Evolutionary conservation across 2,329 filamentous ascomycete genomes (phyloP).

Genomic region (Trichoderma sp.): DNA sequence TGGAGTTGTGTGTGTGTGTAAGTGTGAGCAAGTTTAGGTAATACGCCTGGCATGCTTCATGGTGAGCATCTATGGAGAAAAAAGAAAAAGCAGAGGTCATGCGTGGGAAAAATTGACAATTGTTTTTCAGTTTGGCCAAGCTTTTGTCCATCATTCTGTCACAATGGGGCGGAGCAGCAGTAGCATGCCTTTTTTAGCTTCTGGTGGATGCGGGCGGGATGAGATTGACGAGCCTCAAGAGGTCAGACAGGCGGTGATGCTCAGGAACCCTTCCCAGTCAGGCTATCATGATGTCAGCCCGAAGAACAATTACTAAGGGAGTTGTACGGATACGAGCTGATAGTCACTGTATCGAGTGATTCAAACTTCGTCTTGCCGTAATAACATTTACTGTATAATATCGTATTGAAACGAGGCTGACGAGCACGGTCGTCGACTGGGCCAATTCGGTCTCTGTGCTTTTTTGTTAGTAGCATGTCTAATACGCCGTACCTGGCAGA

Average conservation of each 20-base stretch:
- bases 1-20: background rate
- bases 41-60: background rate
- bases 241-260: background rate
- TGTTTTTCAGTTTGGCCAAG: background rate
- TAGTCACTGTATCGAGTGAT: background rate
- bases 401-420: background rate
- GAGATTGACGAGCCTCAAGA: background rate
- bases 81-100: background rate
- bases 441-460: background rate
- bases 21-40: background rate
- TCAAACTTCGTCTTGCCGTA: background rate
- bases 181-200: background rate
- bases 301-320: background rate
- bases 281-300: conserved; percentile 7
- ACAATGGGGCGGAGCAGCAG: background rate
- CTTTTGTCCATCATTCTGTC: background rate
- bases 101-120: background rate
- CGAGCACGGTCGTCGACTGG: background rate
- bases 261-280: conserved; percentile 3
- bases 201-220: background rate
- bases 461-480: background rate
- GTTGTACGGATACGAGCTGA: background rate
- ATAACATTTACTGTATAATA: background rate
- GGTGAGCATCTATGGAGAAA: background rate
- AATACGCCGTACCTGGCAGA: background rate